Base-by-base conservation (phyloP, 495 filamentous ascomycete genomes). In the Hyaloscypha variabilis region DNA sequence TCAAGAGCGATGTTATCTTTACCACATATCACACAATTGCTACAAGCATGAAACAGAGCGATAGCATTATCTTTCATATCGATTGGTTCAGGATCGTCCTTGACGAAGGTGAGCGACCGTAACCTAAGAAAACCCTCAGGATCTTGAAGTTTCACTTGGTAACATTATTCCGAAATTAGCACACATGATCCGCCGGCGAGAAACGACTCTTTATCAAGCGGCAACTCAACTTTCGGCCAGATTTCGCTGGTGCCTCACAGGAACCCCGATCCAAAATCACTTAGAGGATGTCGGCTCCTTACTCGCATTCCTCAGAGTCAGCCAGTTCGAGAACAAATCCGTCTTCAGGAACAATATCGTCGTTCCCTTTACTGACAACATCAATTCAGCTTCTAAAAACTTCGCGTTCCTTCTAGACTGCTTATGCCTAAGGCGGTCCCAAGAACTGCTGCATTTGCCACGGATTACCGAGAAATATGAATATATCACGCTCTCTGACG, bases 201-300 rank as follows among this genome's bases (percentile, higher is more conserved):
- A 10, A 17, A 46, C 39, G 3, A 10, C 19, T 1, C 19, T 46
- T 17, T 46, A 17, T 46, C 11, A 46, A 17, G 14, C 39, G 17
- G 39, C 19, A 17, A 46, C 1, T 17, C 10, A 76, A 57, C 72
- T 97, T 14, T 72, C 84, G 10, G 90, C 92, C 0, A 80, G 87
- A 52, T 91, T 89, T 42, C 82, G 90, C 65, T 97, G 93, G 93
- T 87, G 87, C 1, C 73, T 97, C 24, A 93, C 92, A 0, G 91
- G 92, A 46, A 93, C 90, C 0, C 90, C 91, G 0, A 90, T 93
- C 56, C 81, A 85, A 52, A 85, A 86, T 60, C 71, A 66, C 2
- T 67, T 86, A 3, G 77, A 83, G 1, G 83, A 85, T 64, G 62
- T 85, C 4, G 79, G 75, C 1, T 60, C 83, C 8, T 72, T 86